phyloP scores from a whole-genome alignment of 352 stramenopile genomes.

The Pythium oligandrum region DNA sequence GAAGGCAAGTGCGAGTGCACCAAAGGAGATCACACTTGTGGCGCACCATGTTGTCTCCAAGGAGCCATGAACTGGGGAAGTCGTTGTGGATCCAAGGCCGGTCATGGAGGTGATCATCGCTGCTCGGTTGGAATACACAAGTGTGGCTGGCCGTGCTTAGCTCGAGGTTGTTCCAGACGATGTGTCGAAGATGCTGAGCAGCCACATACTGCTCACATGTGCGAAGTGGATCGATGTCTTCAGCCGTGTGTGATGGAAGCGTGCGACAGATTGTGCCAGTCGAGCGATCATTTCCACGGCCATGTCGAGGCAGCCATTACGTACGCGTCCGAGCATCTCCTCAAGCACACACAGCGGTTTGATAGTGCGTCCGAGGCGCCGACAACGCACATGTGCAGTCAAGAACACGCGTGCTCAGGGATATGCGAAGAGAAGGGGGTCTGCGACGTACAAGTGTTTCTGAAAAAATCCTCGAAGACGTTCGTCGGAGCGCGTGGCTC shows the following conservation, averaged over 20 bases:
- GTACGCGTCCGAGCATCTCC: slow-evolving; percentile 40
- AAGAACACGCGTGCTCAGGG: slow-evolving; percentile 46
- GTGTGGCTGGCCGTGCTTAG: slow-evolving; percentile 48
- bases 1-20: slow-evolving; percentile 61
- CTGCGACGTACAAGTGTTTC: slow-evolving; percentile 63
- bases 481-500: slow-evolving; percentile 49
- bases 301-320: slow-evolving; percentile 34
- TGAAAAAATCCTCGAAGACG: slow-evolving; percentile 63
- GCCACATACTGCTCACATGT: slow-evolving; percentile 55
- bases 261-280: slow-evolving; percentile 44
- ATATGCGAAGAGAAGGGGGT: slow-evolving; percentile 56
- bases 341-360: slow-evolving; percentile 32
- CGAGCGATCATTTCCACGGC: slow-evolving; percentile 64
- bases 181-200: slow-evolving; percentile 54
- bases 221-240: slow-evolving; percentile 50
- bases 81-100: slow-evolving; percentile 36
- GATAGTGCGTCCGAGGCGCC: slow-evolving; percentile 32
- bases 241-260: slow-evolving; percentile 54
- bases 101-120: slow-evolving; percentile 37
- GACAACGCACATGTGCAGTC: slow-evolving; percentile 55
- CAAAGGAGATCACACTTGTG: slow-evolving; percentile 66
- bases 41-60: slow-evolving; percentile 29
- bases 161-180: slow-evolving; percentile 27
- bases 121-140: slow-evolving; percentile 54
- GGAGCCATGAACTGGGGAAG: slow-evolving; percentile 48